Evolutionary conservation across 805 yeast genomes (phyloP), one percentile per base, ranked within the genome.

Genomic region (Hanseniaspora lindneri): DNA sequence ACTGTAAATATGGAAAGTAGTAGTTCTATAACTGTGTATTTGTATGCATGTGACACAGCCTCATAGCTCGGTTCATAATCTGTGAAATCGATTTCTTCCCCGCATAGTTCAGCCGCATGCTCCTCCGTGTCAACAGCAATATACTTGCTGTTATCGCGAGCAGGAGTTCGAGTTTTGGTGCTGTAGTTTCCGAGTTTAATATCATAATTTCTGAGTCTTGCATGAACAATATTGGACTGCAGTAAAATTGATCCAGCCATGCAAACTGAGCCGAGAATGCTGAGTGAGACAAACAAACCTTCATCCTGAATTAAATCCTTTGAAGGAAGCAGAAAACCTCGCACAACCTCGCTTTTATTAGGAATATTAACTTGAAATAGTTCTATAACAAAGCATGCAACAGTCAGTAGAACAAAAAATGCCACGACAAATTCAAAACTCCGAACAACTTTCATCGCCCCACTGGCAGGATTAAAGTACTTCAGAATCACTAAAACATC

Each of bases 231-330:
- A 5, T 92, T 89, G 0, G 92, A 81, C 1, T 95, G 95, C 49
- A 87, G 66, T 57, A 82, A 85, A 43, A 87, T 66, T 1, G 88
- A 79, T 59, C 87, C 95, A 1, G 96, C 96, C 96, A 87, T 87
- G 21, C 87, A 95, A 0, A 95, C 87, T 10, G 96, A 95, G 21
- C 96, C 96, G 47, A 86, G 69, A 42, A 87, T 83, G 23, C 94
- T 95, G 55, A 88, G 69, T 21, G 89, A 76, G 19, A 85, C 66
- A 58, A 79, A 86, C 25, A 83, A 64, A 0, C 94, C 92, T 58
- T 73, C 76, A 54, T 77, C 82, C 55, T 77, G 78, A 24, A 68
- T 64, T 49, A 77, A 69, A 47, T 76, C 71, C n/a, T 60, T 64
- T 10, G 77, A 72, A 0, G 96, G 96, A 17, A 85, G 57, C 56